A percentile compares a stretch with the other conserved stretches of the same genome.
Evolutionary conservation across 192 early-diverging fungal genomes (phyloP).

Genomic region (Dimargaris verticillata): DNA sequence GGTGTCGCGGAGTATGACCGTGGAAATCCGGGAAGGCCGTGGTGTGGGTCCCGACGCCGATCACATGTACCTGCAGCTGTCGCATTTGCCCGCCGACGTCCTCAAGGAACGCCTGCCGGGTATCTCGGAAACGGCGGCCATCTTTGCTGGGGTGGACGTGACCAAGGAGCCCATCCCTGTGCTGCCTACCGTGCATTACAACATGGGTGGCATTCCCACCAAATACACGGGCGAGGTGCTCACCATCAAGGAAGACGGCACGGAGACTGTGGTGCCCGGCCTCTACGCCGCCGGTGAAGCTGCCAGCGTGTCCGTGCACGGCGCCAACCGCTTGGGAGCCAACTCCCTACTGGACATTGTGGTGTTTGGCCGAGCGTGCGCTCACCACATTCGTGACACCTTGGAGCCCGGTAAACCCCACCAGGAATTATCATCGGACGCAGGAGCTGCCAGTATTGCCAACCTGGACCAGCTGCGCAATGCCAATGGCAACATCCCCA

Average conservation of each 20-base stretch:
- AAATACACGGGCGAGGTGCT: conserved; percentile 93
- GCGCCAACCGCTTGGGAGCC: conserved; percentile 93
- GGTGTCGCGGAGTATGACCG: conserved; percentile 94
- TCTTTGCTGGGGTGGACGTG: conserved; percentile 97
- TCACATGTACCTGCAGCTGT: conserved; percentile 91
- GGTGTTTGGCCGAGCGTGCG: conserved; percentile 93
- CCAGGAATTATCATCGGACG: conserved; percentile 59
- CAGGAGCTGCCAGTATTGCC: conserved; percentile 76
- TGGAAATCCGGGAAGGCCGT: conserved; percentile 94
- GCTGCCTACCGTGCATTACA: conserved; percentile 97
- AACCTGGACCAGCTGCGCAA: conserved; percentile 90
- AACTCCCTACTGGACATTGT: conserved; percentile 98
- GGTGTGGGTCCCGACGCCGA: conserved; percentile 92
- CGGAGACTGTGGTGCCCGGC: conserved; percentile 85
- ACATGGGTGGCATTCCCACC: conserved; percentile 99
- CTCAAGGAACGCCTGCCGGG: conserved; percentile 87
- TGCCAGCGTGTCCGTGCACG: conserved; percentile 95
- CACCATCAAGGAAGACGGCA: conserved; percentile 56
- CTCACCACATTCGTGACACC: conserved; percentile 83
- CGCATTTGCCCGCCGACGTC: conserved; percentile 82
- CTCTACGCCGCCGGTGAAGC: conserved; percentile 97
- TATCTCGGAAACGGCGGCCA: conserved; percentile 96
- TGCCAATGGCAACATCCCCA: conserved; percentile 58
- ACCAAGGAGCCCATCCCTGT: conserved; percentile 99
- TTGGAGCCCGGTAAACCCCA: conserved; percentile 79